Base-by-base conservation (phyloP, 2,329 filamentous ascomycete genomes). In the Diaporthe amygdali region DNA sequence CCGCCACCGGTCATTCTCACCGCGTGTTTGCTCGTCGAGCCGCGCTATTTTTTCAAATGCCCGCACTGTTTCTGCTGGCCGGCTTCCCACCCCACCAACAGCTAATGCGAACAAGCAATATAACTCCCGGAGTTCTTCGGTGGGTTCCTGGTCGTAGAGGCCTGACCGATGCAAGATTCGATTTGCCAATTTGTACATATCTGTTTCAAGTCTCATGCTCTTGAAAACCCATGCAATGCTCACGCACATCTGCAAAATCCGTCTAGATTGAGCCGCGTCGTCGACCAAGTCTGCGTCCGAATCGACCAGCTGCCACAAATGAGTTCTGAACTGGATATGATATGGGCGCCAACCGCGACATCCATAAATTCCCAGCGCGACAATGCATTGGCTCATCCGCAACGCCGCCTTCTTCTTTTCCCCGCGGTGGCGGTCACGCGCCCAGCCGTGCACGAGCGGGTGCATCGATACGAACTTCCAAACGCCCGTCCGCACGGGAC, bases 331-430 rank as follows among this genome's bases (percentile, higher is more conserved):
- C 15, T n/a, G 25, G 7, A 2, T 17, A 5, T 61, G 2, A 27
- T 61, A 44, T 2, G 15, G 55, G 5, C 25, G 25, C 55, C 55
- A 59, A 2, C 0, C 0, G 0, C 0, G n/a, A n/a, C 0, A 2
- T 41, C 15, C 8, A 2, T 20, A 0, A 2, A 46, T 1, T 20
- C 0, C 25, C 2, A 61, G 25, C 2, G 9, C 55, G 15, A 61
- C 55, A n/a, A 46, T 8, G 25, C 9, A 61, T 9, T n/a, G 15
- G 5, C 37, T n/a, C 55, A 61, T 61, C 20, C 55, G 14, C 2
- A 12, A 0, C 4, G 5, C 25, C 7, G 1, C 0, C 2, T 30
- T 61, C 9, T 20, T 30, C 15, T 46, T 22, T 22, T 27, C 7
- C 25, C 15, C 8, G 10, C 9, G 10, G 0, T 32, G 25, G 2